Conservation (phyloP, 768 basidiomycete genomes). For the Mycena venus region DNA sequence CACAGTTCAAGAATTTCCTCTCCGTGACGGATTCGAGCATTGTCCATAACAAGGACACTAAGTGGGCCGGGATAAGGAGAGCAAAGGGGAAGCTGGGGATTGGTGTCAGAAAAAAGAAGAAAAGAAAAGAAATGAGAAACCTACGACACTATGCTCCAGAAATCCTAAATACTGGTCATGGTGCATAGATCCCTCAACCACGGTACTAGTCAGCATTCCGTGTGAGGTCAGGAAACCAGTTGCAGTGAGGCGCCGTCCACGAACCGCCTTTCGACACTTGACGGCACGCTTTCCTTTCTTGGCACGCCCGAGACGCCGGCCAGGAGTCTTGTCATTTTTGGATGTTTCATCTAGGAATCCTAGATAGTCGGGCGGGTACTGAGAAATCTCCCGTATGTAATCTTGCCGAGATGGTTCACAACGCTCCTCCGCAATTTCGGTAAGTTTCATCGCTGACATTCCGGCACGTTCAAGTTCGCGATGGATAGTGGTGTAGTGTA, state of each 20-base stretch:
- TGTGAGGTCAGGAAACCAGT: not conserved
- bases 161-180: not conserved
- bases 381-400: conserved; percentile 42
- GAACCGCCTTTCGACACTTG: not conserved
- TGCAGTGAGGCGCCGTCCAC: not conserved
- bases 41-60: conserved; percentile 50
- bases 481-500: conserved; percentile 48
- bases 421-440: conserved; percentile 46
- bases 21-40: conserved; percentile 47
- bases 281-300: not conserved
- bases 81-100: conserved; percentile 37
- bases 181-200: not conserved
- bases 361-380: conserved; percentile 46
- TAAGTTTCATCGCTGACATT: conserved; percentile 43
- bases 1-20: conserved; percentile 41
- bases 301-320: too few species aligned
- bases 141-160: not conserved
- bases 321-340: too few species aligned
- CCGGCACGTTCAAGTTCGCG: conserved; percentile 43
- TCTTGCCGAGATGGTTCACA: conserved; percentile 40
- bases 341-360: conserved; percentile 52
- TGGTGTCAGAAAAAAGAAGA: not conserved
- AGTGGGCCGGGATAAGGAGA: conserved; percentile 42
- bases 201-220: not conserved
- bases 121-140: not conserved